phyloP scores from a whole-genome alignment of 2,329 filamentous ascomycete species.

The Emmonsiellopsis sp. region DNA sequence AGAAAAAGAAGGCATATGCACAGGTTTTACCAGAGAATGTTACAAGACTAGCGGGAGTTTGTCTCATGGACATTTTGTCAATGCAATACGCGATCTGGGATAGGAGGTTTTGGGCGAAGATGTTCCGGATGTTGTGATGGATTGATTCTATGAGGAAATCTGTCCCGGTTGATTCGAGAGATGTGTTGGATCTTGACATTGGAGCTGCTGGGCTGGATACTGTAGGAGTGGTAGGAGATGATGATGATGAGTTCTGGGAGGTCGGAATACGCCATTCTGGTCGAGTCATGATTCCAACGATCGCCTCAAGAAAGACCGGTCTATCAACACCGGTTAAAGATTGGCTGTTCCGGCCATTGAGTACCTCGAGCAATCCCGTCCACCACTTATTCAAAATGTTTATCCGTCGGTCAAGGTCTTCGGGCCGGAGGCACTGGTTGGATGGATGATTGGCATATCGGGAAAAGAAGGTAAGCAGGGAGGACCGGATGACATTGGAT shows the following conservation, averaged over 20 bases:
- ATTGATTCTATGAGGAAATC: conserved; percentile 67
- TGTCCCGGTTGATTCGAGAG: conserved; percentile 50
- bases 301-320: conserved; percentile 67
- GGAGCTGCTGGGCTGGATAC: conserved; percentile 24
- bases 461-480: conserved; percentile 67
- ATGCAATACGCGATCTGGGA: conserved; percentile 81
- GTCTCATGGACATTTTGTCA: conserved; percentile 74
- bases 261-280: conserved; percentile 76
- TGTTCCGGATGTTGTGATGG: conserved; percentile 79
- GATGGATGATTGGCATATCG: conserved; percentile 60
- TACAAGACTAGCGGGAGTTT: conserved; percentile 61
- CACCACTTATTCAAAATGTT: conserved; percentile 87
- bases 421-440: conserved; percentile 54
- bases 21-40: conserved; percentile 84
- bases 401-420: conserved; percentile 72
- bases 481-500: conserved; percentile 62
- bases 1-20: conserved; percentile 90
- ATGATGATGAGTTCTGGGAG: conserved; percentile 32
- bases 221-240: conserved; percentile 45
- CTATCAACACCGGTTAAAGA: conserved; percentile 77
- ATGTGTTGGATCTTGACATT: conserved; percentile 43
- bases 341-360: conserved; percentile 65
- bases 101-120: conserved; percentile 72
- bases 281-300: conserved; percentile 74
- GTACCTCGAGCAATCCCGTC: conserved; percentile 69